A percentile compares a stretch with the other conserved stretches of the same genome.
Evolutionary conservation across 2,329 filamentous ascomycete genomes (phyloP).

Genomic region (Cytospora leucostoma): DNA sequence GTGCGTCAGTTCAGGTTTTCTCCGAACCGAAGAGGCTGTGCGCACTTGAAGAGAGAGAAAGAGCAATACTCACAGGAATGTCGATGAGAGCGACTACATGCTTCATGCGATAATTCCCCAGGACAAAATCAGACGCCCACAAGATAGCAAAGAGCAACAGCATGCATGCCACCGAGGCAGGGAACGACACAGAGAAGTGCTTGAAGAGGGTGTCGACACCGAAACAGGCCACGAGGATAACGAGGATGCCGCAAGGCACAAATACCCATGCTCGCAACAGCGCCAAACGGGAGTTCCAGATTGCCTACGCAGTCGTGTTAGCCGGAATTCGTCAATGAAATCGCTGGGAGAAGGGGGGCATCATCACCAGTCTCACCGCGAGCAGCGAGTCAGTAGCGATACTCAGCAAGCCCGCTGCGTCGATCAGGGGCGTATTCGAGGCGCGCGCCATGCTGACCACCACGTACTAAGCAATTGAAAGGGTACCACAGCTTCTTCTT

Average conservation of each 20-base stretch:
- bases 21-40: too few species aligned
- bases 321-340: background rate
- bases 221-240: conserved; percentile 46
- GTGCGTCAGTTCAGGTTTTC: background rate
- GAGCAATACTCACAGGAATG: conserved; percentile 47
- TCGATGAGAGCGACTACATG: conserved; percentile 52
- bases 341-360: too few species aligned
- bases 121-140: conserved; percentile 46
- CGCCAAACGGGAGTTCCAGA: conserved; percentile 22
- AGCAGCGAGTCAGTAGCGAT: conserved; percentile 4
- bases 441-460: conserved; percentile 2
- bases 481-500: background rate
- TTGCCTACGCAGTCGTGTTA: conserved; percentile 16
- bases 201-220: conserved; percentile 47
- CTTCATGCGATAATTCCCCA: conserved; percentile 53
- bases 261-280: conserved; percentile 49
- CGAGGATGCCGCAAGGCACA: conserved; percentile 48
- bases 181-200: conserved; percentile 54
- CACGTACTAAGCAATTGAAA: background rate
- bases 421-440: background rate
- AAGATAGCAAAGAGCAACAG: conserved; percentile 55
- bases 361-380: conserved; percentile 16
- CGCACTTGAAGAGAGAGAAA: too few species aligned
- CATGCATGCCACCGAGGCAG: conserved; percentile 60
- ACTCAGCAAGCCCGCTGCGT: conserved; percentile 1